Percentiles rank a stretch among this genome's conserved stretches.
Evolutionary conservation across 1,139 yeast species (phyloP).

Genomic region (Blastobotrys aristatus): DNA sequence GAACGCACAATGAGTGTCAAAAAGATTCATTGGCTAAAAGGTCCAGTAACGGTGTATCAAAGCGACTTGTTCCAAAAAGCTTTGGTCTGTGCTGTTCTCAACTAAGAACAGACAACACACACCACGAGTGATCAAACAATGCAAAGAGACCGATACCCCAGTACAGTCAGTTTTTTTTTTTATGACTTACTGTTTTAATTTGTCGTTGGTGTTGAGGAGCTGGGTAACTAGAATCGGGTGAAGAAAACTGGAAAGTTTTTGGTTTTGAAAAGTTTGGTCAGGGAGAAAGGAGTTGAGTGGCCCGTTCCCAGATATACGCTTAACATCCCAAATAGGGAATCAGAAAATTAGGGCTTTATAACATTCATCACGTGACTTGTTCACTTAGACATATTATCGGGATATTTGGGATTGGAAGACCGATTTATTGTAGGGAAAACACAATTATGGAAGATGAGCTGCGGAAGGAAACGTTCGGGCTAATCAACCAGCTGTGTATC

Average conservation of each 20-base stretch:
- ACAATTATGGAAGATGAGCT: too few relatives aligned
- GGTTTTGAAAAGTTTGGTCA: too few relatives aligned
- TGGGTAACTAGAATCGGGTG: conserved; percentile 5
- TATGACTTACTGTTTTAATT: conserved; percentile 13
- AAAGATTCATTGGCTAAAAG: neutral
- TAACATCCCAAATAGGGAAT: too few relatives aligned
- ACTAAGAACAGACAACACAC: neutral
- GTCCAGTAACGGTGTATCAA: conserved; percentile 24
- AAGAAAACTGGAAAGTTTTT: neutral
- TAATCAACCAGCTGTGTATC: conserved; percentile 9
- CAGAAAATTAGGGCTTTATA: too few relatives aligned
- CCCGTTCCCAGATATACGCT: too few relatives aligned
- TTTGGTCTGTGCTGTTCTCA: neutral
- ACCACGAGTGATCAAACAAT: conserved; percentile 16
- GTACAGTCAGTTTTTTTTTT: neutral
- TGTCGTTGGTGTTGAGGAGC: conserved; percentile 3
- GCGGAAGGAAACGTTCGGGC: conserved; percentile 3
- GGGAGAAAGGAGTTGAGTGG: too few relatives aligned
- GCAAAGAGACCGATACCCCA: conserved; percentile 26
- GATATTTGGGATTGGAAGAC: too few relatives aligned
- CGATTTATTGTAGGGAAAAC: too few relatives aligned
- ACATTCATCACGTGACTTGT: too few relatives aligned
- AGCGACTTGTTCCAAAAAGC: conserved; percentile 18
- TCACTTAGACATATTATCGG: too few relatives aligned
- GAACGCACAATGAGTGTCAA: neutral